Evolutionary conservation across 306 rosid species (phyloP).

Genomic region (Gillenia trifoliata): DNA sequence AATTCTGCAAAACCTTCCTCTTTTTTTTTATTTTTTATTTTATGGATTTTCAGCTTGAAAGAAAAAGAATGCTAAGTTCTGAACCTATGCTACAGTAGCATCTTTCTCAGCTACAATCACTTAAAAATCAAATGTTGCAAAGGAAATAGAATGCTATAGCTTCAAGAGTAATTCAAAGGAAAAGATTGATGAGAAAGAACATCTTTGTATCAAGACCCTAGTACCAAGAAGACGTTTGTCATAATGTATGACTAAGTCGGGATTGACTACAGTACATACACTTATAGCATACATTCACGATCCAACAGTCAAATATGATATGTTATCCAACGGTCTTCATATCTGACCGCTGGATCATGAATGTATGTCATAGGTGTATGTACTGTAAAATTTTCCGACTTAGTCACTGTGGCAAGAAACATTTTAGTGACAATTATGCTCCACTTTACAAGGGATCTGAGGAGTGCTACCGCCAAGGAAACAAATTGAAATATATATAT

Average conservation of each 20-base stretch:
- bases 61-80: background rate
- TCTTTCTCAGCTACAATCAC: background rate
- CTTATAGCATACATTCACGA: no score
- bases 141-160: background rate
- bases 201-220: background rate
- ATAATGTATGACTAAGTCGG: background rate
- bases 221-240: background rate
- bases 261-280: no score
- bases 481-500: background rate
- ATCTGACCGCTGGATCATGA: no score
- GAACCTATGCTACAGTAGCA: background rate
- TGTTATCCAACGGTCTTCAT: no score
- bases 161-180: background rate
- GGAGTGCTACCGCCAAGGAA: background rate
- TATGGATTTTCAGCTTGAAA: background rate
- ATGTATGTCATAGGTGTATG: no score
- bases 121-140: background rate
- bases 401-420: background rate
- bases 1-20: background rate
- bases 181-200: background rate
- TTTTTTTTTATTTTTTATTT: no score
- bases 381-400: no score
- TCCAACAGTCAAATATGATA: no score
- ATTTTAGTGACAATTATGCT: background rate
- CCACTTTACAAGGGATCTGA: background rate